Evolutionary conservation across 1,139 yeast species (phyloP).

Genomic region (Diutina mesorugosa): DNA sequence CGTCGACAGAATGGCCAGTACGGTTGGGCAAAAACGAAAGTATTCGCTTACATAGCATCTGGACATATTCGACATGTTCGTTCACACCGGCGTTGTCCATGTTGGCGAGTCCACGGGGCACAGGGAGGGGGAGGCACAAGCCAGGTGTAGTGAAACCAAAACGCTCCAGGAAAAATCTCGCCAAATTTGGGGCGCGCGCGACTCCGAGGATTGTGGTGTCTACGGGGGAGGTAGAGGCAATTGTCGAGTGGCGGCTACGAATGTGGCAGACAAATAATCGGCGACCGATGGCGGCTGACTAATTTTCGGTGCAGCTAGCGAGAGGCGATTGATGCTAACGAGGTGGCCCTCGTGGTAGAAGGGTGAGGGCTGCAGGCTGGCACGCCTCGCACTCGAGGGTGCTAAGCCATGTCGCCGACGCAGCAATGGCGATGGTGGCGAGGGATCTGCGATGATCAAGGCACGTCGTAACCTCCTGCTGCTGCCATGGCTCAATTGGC

Average conservation of each 20-base stretch:
- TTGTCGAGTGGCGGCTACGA: neutral
- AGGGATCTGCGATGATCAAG: too few species aligned
- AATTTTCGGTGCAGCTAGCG: neutral
- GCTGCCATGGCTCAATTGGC: too few species aligned
- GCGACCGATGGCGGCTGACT: neutral
- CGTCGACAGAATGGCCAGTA: neutral
- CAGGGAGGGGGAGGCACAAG: neutral
- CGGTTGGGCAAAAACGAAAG: constrained; percentile 1
- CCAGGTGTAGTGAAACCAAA: neutral
- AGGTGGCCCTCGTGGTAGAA: neutral
- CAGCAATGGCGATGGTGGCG: neutral
- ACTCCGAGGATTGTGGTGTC: neutral
- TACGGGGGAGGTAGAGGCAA: neutral
- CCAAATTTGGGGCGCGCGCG: neutral
- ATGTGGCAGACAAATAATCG: neutral
- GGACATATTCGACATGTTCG: neutral
- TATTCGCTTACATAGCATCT: constrained; percentile 1
- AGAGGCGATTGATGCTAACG: neutral
- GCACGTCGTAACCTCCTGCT: too few species aligned
- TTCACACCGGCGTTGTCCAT: neutral
- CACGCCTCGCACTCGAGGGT: neutral
- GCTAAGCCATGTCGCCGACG: neutral
- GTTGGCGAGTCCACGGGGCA: neutral
- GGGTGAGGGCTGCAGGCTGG: neutral
- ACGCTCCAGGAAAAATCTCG: neutral